A percentile compares a stretch with the other conserved stretches of the same genome.
Conservation (phyloP, 2,329 filamentous ascomycete species). For the Fusarium graminum region DNA sequence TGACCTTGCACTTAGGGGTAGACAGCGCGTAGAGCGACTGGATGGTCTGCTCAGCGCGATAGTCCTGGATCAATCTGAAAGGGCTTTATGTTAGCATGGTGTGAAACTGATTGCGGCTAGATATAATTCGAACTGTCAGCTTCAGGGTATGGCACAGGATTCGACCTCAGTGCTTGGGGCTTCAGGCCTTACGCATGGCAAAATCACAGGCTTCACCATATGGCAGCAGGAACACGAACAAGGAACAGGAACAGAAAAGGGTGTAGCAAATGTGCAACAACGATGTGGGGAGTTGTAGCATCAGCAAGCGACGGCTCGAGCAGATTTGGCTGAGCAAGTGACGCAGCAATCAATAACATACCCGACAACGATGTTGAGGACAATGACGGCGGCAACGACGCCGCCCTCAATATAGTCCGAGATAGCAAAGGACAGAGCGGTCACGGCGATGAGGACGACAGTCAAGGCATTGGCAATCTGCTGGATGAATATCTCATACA, state of each 20-base stretch:
- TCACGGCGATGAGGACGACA: conserved; percentile 79
- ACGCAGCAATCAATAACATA: conserved; percentile 56
- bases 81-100: conserved; percentile 50
- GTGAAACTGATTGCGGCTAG: conserved; percentile 31
- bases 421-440: conserved; percentile 76
- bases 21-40: conserved; percentile 70
- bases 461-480: conserved; percentile 84
- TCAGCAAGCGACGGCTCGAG: conserved; percentile 39
- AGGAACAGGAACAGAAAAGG: conserved; percentile 15
- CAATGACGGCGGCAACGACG: conserved; percentile 73
- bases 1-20: conserved; percentile 70
- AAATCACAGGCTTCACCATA: conserved; percentile 50
- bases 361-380: conserved; percentile 76
- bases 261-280: conserved; percentile 42
- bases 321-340: conserved; percentile 37
- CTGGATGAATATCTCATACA: conserved; percentile 81
- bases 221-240: conserved; percentile 41
- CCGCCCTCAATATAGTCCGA: conserved; percentile 73
- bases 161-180: conserved; percentile 47
- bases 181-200: conserved; percentile 45
- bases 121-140: conserved; percentile 43
- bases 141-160: conserved; percentile 49
- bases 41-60: conserved; percentile 72
- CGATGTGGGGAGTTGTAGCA: conserved; percentile 32
- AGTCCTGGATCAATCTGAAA: conserved; percentile 69